These are phyloP conservation scores for Phyllosticta ampelicida DNA, from an alignment of 2,329 filamentous ascomycete species.

Conservation along the genomic window DNA sequence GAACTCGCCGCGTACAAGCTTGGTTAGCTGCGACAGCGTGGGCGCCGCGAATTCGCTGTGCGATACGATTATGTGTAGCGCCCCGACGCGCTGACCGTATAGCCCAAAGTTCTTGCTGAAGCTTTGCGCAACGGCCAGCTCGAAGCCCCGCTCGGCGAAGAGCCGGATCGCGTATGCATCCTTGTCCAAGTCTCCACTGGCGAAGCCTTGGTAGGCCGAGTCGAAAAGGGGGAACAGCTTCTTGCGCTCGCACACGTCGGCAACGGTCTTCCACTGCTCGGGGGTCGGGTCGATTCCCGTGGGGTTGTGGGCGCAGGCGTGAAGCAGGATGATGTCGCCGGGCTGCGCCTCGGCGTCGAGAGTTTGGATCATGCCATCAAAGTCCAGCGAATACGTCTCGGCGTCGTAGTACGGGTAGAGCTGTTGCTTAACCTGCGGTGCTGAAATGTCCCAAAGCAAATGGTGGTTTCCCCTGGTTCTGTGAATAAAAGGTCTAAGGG, in stretches of 20 bases:
- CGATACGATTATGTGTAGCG: constrained; percentile 15
- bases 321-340: constrained; percentile 28
- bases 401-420: constrained; percentile 22
- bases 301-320: constrained; percentile 30
- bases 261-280: constrained; percentile 26
- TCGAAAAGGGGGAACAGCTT: constrained; percentile 29
- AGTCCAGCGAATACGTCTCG: constrained; percentile 18
- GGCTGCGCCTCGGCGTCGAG: constrained; percentile 17
- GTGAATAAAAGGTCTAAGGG: too few relatives aligned
- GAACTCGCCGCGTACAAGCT: constrained; percentile 20
- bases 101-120: constrained; percentile 31
- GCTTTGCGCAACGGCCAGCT: constrained; percentile 23
- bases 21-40: constrained; percentile 1
- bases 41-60: background rate
- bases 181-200: constrained; percentile 22
- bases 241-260: constrained; percentile 20
- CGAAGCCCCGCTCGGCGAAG: constrained; percentile 15
- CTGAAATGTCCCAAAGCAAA: constrained; percentile 20
- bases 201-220: constrained; percentile 31
- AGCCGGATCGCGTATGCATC: constrained; percentile 28
- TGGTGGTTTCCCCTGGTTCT: constrained; percentile 18
- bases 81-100: constrained; percentile 28
- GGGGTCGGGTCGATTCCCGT: constrained; percentile 27
- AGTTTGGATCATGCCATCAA: constrained; percentile 19
- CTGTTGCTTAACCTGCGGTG: constrained; percentile 13